phyloP scores from a whole-genome alignment of 495 filamentous ascomycete genomes.

The Hypoxylon cercidicola region DNA sequence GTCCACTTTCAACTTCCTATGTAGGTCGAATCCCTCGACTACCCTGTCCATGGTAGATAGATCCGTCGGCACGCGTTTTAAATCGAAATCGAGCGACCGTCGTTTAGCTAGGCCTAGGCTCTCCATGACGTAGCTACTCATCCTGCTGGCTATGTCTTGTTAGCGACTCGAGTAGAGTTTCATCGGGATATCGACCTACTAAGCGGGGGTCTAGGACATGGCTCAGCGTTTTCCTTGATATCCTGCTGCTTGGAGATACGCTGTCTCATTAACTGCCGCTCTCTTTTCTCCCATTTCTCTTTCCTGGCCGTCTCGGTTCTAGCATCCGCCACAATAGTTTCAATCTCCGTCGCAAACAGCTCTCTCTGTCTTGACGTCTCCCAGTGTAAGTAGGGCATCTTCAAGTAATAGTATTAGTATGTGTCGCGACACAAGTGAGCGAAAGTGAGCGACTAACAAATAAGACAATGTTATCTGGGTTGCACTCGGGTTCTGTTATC shows the following conservation, averaged over 20 bases:
- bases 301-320: slow-evolving; percentile 4
- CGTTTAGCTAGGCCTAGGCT: neutral
- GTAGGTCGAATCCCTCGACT: neutral
- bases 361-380: slow-evolving; percentile 58
- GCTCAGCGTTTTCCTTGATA: too few relatives aligned
- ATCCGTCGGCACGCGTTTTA: neutral
- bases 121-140: neutral
- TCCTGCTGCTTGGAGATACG: too few relatives aligned
- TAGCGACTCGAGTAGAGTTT: neutral
- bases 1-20: slow-evolving; percentile 18
- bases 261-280: neutral
- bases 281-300: neutral
- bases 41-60: neutral
- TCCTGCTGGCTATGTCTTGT: neutral
- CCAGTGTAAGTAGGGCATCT: slow-evolving; percentile 77
- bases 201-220: too few relatives aligned
- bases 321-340: slow-evolving; percentile 39
- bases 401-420: too few relatives aligned
- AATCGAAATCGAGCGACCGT: neutral
- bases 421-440: too few relatives aligned
- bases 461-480: slow-evolving; percentile 51
- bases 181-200: neutral
- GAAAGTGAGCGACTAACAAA: slow-evolving; percentile 53
- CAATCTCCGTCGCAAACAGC: slow-evolving; percentile 50
- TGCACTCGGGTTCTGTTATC: slow-evolving; percentile 26